Evolutionary conservation across 805 yeast genomes (phyloP), one percentile per base, ranked within the genome.

Genomic region (Kodamaea leandrae): DNA sequence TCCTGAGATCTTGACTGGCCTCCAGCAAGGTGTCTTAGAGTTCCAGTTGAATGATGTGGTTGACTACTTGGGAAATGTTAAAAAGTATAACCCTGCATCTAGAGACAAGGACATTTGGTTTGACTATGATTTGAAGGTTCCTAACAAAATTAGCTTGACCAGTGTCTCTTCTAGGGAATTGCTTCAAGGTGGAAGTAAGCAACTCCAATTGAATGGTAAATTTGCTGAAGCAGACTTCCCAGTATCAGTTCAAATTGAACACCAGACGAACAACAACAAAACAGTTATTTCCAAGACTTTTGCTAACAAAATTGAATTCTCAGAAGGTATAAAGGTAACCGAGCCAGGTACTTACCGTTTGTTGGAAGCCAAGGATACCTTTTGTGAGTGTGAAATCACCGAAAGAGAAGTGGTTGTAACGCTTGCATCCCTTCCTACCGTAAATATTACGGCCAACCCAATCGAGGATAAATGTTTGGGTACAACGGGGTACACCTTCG

Each of bases 401-500:
- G 21, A 18, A 4, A 15, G n/a, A 4, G 39, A 68, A 1, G 68
- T 84, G 8, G 55, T 66, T 13, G 72, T 87, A 1, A 42, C 52
- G n/a, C 48, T 57, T 9, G 76, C 74, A 1, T 57, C 57, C 2
- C 77, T 76, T 3, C 70, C 74, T 1, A 42, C 36, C 2, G 64
- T 73, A 14, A 54, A 55, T 2, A 69, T 78, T 12, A 33, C 50
- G 2, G 78, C 88, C 1, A 68, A 68, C 10, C 79, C 91, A 2
- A 78, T 91, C 2, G 69, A 79, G 18, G 98, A 91, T 53, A 78
- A 83, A 36, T 93, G 99, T 66, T 85, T 93, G 21, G 99, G 99
- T 0, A 87, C 89, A 33, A 82, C 88, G 6, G 99, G 97, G 0
- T 78, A 71, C 50, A 68, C 68, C 17, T 79, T 89, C 44, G 86